Evolutionary conservation across 2,329 filamentous ascomycete genomes (phyloP).

Genomic region (Diplodia seriata): DNA sequence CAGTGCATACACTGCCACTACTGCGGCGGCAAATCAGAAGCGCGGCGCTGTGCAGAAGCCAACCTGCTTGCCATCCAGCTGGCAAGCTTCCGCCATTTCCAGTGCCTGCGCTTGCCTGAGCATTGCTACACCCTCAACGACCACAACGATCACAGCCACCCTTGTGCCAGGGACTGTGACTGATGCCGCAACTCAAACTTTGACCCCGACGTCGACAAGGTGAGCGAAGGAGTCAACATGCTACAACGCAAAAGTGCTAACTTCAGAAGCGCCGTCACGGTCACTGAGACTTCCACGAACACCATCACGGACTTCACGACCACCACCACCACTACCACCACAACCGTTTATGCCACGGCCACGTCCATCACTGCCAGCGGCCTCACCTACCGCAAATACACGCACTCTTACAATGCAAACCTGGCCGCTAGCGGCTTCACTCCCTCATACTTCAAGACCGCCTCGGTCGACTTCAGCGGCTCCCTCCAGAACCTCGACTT

Average conservation of each 20-base stretch:
- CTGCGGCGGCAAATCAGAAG: neutral
- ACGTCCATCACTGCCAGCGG: neutral
- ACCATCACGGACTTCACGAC: constrained; percentile 4
- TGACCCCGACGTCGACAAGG: constrained; percentile 3
- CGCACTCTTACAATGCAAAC: constrained; percentile 2
- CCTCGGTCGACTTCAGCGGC: constrained; percentile 3
- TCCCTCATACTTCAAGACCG: constrained; percentile 10
- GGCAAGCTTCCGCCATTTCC: constrained; percentile 1
- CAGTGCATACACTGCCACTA: constrained; percentile 4
- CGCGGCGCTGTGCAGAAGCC: constrained; percentile 9
- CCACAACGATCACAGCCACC: constrained; percentile 4
- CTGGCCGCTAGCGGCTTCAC: constrained; percentile 8
- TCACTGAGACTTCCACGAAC: constrained; percentile 3
- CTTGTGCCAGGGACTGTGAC: constrained; percentile 2
- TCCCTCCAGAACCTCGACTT: constrained; percentile 9
- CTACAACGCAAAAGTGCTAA: neutral
- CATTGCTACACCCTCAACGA: neutral
- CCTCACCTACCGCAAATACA: constrained; percentile 13
- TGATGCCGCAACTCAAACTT: neutral
- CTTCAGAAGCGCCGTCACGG: constrained; percentile 7
- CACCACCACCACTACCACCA: constrained; percentile 1
- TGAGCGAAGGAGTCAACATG: neutral
- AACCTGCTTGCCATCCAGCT: neutral
- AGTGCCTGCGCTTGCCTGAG: constrained; percentile 12
- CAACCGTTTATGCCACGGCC: neutral